A percentile compares a stretch with the other conserved stretches of the same genome.
Conservation (phyloP, 192 early-diverging fungal genomes). For the Gigaspora rosea region DNA sequence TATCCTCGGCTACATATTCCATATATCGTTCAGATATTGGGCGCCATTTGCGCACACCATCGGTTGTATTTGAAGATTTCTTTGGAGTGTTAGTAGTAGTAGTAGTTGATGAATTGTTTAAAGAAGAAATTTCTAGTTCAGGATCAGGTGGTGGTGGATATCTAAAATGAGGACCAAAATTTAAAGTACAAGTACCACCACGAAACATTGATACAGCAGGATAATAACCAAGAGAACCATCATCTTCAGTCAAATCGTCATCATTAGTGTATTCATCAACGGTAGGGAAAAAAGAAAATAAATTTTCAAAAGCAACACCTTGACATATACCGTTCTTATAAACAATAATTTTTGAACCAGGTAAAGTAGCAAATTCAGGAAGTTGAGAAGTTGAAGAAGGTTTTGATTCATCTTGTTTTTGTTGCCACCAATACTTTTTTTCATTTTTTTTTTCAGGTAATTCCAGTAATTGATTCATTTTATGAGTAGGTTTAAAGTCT, state of each 20-base stretch:
- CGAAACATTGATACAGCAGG: slow-evolving; percentile 63
- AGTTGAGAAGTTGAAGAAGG: slow-evolving; percentile 2
- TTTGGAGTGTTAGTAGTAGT: not conserved
- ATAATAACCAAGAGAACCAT: slow-evolving; percentile 68
- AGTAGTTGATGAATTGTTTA: not conserved
- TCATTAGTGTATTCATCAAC: slow-evolving; percentile 43
- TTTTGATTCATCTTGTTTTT: slow-evolving; percentile 9
- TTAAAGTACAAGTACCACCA: slow-evolving; percentile 61
- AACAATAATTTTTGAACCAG: slow-evolving; percentile 58
- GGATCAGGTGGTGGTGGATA: slow-evolving; percentile 53
- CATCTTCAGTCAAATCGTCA: slow-evolving; percentile 55
- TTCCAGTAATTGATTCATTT: slow-evolving; percentile 53
- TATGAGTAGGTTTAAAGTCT: slow-evolving; percentile 54
- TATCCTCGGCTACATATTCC: slow-evolving; percentile 60
- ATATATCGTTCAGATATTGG: slow-evolving; percentile 59
- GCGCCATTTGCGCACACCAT: slow-evolving; percentile 42
- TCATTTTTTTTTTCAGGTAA: slow-evolving; percentile 42
- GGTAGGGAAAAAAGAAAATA: slow-evolving; percentile 51
- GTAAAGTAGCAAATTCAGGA: slow-evolving; percentile 37
- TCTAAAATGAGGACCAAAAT: slow-evolving; percentile 65
- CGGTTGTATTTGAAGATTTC: not conserved
- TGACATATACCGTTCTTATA: slow-evolving; percentile 67
- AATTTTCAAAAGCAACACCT: slow-evolving; percentile 56
- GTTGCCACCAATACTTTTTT: slow-evolving; percentile 28
- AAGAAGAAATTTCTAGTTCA: slow-evolving; percentile 41